Base-by-base conservation (phyloP, 2,329 filamentous ascomycete species). In the Talaromyces islandicus region DNA sequence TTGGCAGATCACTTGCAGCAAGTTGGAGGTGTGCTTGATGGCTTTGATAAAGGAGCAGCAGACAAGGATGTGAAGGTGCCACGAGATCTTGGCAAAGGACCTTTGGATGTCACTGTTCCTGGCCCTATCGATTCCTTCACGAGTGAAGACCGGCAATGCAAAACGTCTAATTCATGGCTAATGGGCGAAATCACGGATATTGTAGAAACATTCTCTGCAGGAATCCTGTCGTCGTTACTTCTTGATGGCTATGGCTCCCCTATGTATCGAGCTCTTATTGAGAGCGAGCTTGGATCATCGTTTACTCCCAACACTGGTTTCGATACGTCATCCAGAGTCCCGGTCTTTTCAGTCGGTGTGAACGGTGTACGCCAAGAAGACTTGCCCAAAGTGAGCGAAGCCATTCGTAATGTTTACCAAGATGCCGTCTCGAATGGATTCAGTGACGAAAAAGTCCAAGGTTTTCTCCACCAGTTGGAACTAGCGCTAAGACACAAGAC, bases 171-270 rank as follows among this genome's bases (percentile, higher is more conserved):
- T 0, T 95, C 93, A 0, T 99, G 94, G 94, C 81, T 95, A 30
- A 88, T 92, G 72, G 91, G 92, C 46, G 88, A 96, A 66, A 88
- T 90, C 0, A 85, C 86, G 1, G 85, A 99, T 68, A 83, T 94
- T 7, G 80, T 96, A 1, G 92, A 99, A 74, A 92, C 90, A 0
- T 97, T 97, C 73, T 91, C 91, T 0, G 76, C 97, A 5, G 86
- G 89, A 2, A 82, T 99, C 9, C 78, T 97, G 35, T 91, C 91
- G 4, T 91, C 89, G 1, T 78, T 99, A 17, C 78, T 99, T 10
- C 88, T 96, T 78, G 92, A 96, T 72, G 94, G 94, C 5, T 99
- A 97, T 71, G 93, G 94, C 14, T 97, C 94, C 6, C 94, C 94
- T 0, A 77, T 99, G 59, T 97, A 97, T 73, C 88, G 88, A 63